phyloP scores from a whole-genome alignment of 208 protist species.

The Novymonas esmeraldas region DNA sequence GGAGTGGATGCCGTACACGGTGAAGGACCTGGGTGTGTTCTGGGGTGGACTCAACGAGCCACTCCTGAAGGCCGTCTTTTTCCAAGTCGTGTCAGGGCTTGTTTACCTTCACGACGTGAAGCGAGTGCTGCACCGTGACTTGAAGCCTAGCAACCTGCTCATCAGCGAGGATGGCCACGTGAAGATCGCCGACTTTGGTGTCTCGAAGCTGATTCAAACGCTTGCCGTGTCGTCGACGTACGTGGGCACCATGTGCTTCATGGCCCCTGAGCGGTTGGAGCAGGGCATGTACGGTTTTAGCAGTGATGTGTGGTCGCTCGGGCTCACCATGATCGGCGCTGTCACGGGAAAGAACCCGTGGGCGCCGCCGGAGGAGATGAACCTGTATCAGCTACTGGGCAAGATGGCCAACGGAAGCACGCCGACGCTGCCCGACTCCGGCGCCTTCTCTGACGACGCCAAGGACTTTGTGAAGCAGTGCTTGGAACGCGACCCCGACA shows the following conservation, averaged over 20 bases:
- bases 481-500: constrained; percentile 73
- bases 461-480: constrained; percentile 82
- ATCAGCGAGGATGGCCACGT: constrained; percentile 91
- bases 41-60: constrained; percentile 84
- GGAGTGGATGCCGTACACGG: constrained; percentile 91
- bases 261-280: constrained; percentile 92
- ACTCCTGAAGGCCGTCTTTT: constrained; percentile 82
- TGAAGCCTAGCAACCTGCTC: constrained; percentile 98
- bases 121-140: constrained; percentile 94
- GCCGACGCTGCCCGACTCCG: constrained; percentile 64
- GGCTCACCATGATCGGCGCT: constrained; percentile 85
- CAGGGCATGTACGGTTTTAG: constrained; percentile 91
- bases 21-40: constrained; percentile 82
- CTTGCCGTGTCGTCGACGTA: constrained; percentile 89
- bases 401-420: constrained; percentile 82
- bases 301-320: constrained; percentile 94
- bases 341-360: constrained; percentile 87
- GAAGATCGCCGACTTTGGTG: constrained; percentile 95
- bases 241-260: constrained; percentile 95
- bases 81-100: constrained; percentile 85
- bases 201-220: constrained; percentile 89
- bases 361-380: constrained; percentile 88
- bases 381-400: constrained; percentile 81
- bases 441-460: constrained; percentile 64
- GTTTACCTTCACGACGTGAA: constrained; percentile 87